Evolutionary conservation across 805 yeast genomes (phyloP), one percentile per base, ranked within the genome.

Genomic region (Ogataea methylovora): DNA sequence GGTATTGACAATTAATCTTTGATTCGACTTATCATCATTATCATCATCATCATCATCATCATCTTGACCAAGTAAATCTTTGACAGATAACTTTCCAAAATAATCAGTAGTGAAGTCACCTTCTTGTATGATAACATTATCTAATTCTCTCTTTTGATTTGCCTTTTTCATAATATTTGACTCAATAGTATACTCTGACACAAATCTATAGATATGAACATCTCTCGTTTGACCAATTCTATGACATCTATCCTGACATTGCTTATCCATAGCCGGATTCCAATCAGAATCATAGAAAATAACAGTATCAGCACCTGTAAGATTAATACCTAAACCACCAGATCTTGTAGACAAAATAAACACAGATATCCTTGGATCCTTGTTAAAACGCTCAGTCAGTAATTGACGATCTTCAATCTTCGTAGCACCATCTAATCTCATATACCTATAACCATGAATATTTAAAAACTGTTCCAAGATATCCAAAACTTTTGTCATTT

Each of bases 251-350:
- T 92, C 99, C 60, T 92, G 98, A 62, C 98, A 92, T 60, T 92
- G 99, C 53, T 87, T 86, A 57, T 92, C 99, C 97, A 92, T 92
- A 1, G 97, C 95, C 2, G 99, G 99, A 54, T 92, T 92, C 98
- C 98, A 90, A 60, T 90, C 98, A 3, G 96, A 86, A 59, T 92
- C 99, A 56, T 94, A 92, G 61, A 92, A 94, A 7, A 92, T 86
- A 29, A 92, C 99, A 0, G 98, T 92, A 52, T 92, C 99, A 0
- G 99, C 99, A 52, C 97, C 99, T 0, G 98, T 92, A 44, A 92
- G 63, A 52, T 92, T 92, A 56, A 92, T 92, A 54, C 99, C 99
- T 46, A 94, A 68, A 24, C 99, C 99, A 57, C 99, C 99, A 3
- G 98, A 92, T 60, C 99, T 76, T 3, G 97, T 86, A 4, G 96